A percentile compares a stretch with the other conserved stretches of the same genome.
Conservation (phyloP, 1,139 yeast genomes). For the Hyphopichia khmerensis region DNA sequence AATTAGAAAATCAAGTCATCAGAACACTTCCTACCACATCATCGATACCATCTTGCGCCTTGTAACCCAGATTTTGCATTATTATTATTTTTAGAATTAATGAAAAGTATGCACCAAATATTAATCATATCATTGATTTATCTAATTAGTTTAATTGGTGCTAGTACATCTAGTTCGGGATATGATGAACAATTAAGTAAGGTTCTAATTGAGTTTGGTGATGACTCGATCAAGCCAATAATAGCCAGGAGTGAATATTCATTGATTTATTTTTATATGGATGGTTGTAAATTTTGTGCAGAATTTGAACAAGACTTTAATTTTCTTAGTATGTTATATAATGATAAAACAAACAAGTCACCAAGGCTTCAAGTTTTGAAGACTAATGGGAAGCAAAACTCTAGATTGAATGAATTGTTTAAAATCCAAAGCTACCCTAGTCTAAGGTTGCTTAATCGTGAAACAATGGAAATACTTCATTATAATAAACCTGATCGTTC, state of each 20-base stretch:
- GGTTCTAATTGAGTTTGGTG: conserved; percentile 10
- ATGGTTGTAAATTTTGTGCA: conserved; percentile 37
- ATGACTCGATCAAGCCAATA: conserved; percentile 14
- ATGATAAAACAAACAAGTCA: conserved; percentile 6
- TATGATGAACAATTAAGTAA: not conserved
- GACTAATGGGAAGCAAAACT: conserved; percentile 26
- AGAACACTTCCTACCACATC: not conserved
- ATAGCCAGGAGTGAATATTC: conserved; percentile 29
- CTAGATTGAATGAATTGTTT: conserved; percentile 24
- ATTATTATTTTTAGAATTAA: too few species aligned
- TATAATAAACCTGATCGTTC: conserved; percentile 22
- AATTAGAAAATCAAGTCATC: not conserved
- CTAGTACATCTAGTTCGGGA: not conserved
- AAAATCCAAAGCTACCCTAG: conserved; percentile 31
- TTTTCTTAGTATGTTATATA: conserved; percentile 28
- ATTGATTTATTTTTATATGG: conserved; percentile 41
- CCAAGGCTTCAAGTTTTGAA: conserved; percentile 29
- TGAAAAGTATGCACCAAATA: too few species aligned
- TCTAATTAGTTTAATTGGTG: not conserved
- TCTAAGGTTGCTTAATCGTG: conserved; percentile 27
- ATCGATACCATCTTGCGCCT: too few species aligned
- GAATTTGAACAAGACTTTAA: conserved; percentile 37
- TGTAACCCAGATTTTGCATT: too few species aligned
- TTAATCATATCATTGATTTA: not conserved
- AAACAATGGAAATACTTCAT: conserved; percentile 24